Base-by-base conservation (phyloP, 2,329 filamentous ascomycete species). In the Chalaropsis thielavioides region DNA sequence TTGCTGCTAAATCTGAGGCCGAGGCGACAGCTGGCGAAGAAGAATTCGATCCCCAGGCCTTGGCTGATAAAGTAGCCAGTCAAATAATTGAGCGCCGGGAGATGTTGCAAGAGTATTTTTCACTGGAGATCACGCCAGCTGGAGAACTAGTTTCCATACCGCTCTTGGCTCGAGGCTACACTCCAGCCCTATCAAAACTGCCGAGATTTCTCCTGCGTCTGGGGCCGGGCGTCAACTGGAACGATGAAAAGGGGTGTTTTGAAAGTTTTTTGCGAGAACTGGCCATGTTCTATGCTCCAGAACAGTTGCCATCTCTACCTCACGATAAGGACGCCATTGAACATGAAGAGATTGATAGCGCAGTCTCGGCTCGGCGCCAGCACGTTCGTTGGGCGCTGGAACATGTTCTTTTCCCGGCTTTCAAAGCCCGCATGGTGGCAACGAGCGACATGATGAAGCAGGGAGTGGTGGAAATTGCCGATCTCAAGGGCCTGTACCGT, bases 21-120 rank as follows among this genome's bases (percentile, higher is more conserved):
- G 75, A 76, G 68, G 61, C 74, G 15, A 71, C 22, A 74, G 71
- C 17, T 70, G 73, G 70, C 78, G 81, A 3, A 7, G 76, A 80
- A 27, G 81, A 84, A n/a, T 82, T 89, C 40, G 83, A 91, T 49
- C 83, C 87, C 69, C 77, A 82, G 0, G 80, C 83, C 43, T 82
- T 91, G 0, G 84, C 89, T 1, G 77, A 84, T 3, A 79, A 80
- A 2, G 86, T 96, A 2, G 77, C 81, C 0, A 74, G 79, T 1
- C 86, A 91, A 69, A 79, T 97, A 2, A 80, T 95, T 40, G 83
- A 86, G 68, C 83, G 88, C 11, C 81, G 88, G 43, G 88, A 92
- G 71, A 95, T 99, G 89, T 81, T 99, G 0, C 78, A 82, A 1
- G 94, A 99, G 74, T 99, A 99, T 75, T 97, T 99, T 74, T 88